Evolutionary conservation across 2,329 filamentous ascomycete genomes (phyloP), one percentile per base, ranked within the genome.

Genomic region (Ceratocystiopsis minuta): DNA sequence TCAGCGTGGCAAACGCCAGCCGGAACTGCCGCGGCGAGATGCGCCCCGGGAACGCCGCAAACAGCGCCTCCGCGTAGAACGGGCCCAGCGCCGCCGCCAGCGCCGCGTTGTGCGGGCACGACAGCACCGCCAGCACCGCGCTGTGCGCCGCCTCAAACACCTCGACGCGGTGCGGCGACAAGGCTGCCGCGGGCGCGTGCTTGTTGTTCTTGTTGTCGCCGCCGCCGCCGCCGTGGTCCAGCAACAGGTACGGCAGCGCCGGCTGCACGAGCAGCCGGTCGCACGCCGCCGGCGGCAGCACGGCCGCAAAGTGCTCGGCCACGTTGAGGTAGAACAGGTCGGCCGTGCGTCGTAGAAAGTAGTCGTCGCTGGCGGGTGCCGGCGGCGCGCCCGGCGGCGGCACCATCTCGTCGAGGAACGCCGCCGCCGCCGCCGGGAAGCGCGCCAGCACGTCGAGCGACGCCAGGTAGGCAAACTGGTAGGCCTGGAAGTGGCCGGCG

Each of bases 121-220:
- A 82, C 37, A 94, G 73, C 4, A 84, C 77, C 2, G 87, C 76
- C 6, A 95, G 71, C 49, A 84, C 72, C 36, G 87, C 74, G 49
- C 80, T 82, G 60, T 95, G 87, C 0, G 86, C 84, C 1, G 87
- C 76, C 58, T 95, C 87, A 52, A 92, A 93, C n/a, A 92, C 60
- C 42, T 70, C 64, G 16, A 67, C 55, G 51, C 67, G 66, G 1
- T 62, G 62, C 5, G 63, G 58, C 4, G 67, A 61, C 39, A 63
- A 59, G 2, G 60, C 61, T 5, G 41, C 28, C 2, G 35, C 11
- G 11, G 14, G 13, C 2, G 38, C 28, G 1, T 59, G 52, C 36
- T 65, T 60, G 0, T 64, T 61, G n/a, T n/a, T n/a, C n/a, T 20
- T 20, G 4, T 4, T 7, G 20, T 7, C 20, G 20, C 20, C 20